Evolutionary conservation across 306 rosid species (phyloP).

Genomic region (Fagus crenata): DNA sequence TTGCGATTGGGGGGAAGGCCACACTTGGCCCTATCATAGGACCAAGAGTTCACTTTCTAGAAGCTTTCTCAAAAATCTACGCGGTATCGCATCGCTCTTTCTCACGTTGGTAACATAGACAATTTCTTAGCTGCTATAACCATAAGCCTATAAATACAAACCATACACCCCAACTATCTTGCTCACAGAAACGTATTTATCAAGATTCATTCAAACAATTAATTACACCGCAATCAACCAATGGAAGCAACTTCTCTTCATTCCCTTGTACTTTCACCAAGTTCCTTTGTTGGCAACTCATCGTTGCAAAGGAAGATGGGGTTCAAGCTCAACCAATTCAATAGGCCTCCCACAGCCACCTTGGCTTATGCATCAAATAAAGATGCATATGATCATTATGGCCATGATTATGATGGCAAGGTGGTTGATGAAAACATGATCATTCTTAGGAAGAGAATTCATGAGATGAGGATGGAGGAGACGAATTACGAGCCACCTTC

Average conservation of each 20-base stretch:
- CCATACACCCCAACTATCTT: neutral
- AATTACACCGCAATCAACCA: neutral
- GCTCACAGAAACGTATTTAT: neutral
- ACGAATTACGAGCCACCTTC: conserved; percentile 12
- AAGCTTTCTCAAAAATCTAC: too few species aligned
- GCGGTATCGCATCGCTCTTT: too few species aligned
- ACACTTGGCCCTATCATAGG: too few species aligned
- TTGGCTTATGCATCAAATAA: conserved; percentile 31
- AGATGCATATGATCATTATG: conserved; percentile 40
- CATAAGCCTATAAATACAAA: too few species aligned
- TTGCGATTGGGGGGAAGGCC: too few species aligned
- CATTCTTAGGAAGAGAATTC: conserved; percentile 53
- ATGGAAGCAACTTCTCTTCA: conserved; percentile 32
- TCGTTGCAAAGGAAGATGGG: neutral
- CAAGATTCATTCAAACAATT: neutral
- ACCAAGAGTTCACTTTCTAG: too few species aligned
- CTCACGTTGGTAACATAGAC: too few species aligned
- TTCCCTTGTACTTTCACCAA: conserved; percentile 16
- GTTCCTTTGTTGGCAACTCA: conserved; percentile 1
- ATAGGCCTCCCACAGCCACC: neutral
- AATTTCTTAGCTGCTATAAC: too few species aligned
- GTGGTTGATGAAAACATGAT: conserved; percentile 61
- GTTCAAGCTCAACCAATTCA: neutral
- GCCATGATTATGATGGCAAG: conserved; percentile 44
- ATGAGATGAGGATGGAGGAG: conserved; percentile 36